These are phyloP conservation scores for Marasmius sp. DNA, from an alignment of 1,284 basidiomycete species.

Conservation along the genomic window DNA sequence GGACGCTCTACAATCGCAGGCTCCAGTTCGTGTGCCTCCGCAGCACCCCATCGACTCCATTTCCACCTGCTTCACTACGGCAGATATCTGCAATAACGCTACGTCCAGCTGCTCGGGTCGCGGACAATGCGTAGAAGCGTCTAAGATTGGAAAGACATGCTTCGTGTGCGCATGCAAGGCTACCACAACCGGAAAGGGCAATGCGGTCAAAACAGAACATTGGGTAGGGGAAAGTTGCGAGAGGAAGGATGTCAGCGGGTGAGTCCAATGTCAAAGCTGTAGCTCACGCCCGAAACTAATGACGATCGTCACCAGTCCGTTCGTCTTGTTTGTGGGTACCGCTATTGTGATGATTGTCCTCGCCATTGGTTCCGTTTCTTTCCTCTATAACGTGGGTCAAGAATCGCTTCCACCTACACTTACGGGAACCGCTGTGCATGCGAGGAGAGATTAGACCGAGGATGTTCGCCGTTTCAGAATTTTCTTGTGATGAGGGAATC, in stretches of 20 bases:
- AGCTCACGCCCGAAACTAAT: background rate
- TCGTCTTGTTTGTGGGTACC: conserved; percentile 71
- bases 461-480: background rate
- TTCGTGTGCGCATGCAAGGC: conserved; percentile 69
- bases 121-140: conserved; percentile 62
- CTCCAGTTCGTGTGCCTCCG: conserved; percentile 43
- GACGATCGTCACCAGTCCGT: conserved; percentile 45
- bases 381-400: conserved; percentile 62
- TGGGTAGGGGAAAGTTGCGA: conserved; percentile 79
- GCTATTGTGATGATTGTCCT: conserved; percentile 62
- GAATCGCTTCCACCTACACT: conserved; percentile 71
- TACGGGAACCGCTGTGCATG: conserved; percentile 54
- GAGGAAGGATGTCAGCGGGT: conserved; percentile 77
- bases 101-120: conserved; percentile 70
- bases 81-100: conserved; percentile 55
- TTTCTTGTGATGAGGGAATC: background rate
- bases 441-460: conserved; percentile 48
- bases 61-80: conserved; percentile 62
- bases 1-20: conserved; percentile 45
- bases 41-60: conserved; percentile 58
- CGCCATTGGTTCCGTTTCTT: conserved; percentile 62
- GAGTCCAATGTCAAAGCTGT: conserved; percentile 25
- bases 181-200: conserved; percentile 46
- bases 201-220: conserved; percentile 51
- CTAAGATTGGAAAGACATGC: conserved; percentile 65